A percentile compares a stretch with the other conserved stretches of the same genome.
phyloP scores from a whole-genome alignment of 2,329 filamentous ascomycete species.

The Davidsoniella neocaledoniae region DNA sequence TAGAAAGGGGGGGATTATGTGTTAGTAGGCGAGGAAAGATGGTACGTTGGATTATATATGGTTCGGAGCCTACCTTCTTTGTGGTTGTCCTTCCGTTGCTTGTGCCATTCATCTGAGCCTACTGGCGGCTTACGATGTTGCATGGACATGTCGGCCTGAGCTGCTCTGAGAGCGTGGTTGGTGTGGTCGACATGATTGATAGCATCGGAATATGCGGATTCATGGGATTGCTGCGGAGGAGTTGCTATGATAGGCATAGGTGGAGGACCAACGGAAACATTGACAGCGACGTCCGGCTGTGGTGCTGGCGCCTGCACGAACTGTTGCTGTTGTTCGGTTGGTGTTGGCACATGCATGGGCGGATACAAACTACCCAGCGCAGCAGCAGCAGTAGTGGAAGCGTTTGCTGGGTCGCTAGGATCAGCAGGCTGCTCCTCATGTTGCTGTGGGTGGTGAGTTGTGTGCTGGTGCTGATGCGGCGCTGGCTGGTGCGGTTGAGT shows the following conservation, averaged over 20 bases:
- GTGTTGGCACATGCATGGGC: slow-evolving; percentile 38
- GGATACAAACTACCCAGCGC: slow-evolving; percentile 42
- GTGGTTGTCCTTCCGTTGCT: slow-evolving; percentile 91
- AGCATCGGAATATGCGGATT: not conserved
- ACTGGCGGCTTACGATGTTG: slow-evolving; percentile 57
- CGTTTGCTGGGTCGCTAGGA: slow-evolving; percentile 32
- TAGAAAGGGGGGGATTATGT: slow-evolving; percentile 22
- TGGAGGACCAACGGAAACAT: not conserved
- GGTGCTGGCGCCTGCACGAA: slow-evolving; percentile 32
- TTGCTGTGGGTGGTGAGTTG: slow-evolving; percentile 8
- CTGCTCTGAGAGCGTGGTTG: not conserved
- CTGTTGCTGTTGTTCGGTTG: slow-evolving; percentile 43
- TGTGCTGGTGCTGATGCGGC: slow-evolving; percentile 5
- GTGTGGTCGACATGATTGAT: slow-evolving; percentile 3
- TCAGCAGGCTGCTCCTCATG: slow-evolving; percentile 19
- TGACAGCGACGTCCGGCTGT: slow-evolving; percentile 1
- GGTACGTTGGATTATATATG: not conserved
- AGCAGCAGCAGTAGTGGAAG: slow-evolving; percentile 42
- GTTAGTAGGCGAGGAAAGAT: slow-evolving; percentile 16
- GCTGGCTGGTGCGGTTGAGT: slow-evolving; percentile 1
- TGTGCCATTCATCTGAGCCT: slow-evolving; percentile 97
- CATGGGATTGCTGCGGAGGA: slow-evolving; percentile 4
- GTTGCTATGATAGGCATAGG: not conserved
- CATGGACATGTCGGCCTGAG: slow-evolving; percentile 7
- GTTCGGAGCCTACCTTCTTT: slow-evolving; percentile 62